Percentiles rank a stretch among this genome's conserved stretches.
Evolutionary conservation across 73 alveolate genomes (phyloP).

Genomic region (Loxodes magnus): DNA sequence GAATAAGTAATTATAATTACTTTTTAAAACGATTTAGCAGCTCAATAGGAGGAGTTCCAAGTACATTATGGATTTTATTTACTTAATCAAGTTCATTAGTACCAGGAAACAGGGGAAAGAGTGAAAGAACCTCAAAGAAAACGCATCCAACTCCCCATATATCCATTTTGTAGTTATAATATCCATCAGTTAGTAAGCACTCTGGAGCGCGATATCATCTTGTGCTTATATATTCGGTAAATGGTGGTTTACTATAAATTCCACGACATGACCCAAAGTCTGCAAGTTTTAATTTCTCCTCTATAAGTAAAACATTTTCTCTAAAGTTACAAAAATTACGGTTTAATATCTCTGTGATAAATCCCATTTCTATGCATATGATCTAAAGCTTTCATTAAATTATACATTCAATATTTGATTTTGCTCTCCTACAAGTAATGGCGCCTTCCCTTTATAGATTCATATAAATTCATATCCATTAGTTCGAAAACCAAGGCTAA

Average conservation of each 20-base stretch:
- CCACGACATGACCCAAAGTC: slow-evolving; percentile 91
- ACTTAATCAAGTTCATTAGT: slow-evolving; percentile 93
- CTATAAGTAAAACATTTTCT: slow-evolving; percentile 30
- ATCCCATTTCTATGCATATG: slow-evolving; percentile 94
- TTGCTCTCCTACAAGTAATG: slow-evolving; percentile 77
- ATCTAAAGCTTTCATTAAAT: slow-evolving; percentile 83
- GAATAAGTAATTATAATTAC: too few relatives aligned
- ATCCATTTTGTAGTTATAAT: slow-evolving; percentile 97
- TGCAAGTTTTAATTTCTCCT: slow-evolving; percentile 67
- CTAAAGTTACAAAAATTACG: too few relatives aligned
- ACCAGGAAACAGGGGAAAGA: slow-evolving; percentile 86
- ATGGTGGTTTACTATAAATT: slow-evolving; percentile 84
- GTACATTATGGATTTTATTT: slow-evolving; percentile 82
- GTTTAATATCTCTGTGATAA: slow-evolving; percentile 88
- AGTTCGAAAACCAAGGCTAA: slow-evolving; percentile 97
- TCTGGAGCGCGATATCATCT: slow-evolving; percentile 81
- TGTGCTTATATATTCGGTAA: slow-evolving; percentile 82
- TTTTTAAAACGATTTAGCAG: slow-evolving; percentile 61
- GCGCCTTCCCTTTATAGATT: slow-evolving; percentile 86
- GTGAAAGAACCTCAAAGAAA: slow-evolving; percentile 89
- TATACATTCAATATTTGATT: slow-evolving; percentile 77
- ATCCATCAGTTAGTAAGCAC: slow-evolving; percentile 97
- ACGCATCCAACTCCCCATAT: slow-evolving; percentile 99
- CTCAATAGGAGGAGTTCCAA: slow-evolving; percentile 74
- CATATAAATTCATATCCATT: slow-evolving; percentile 97